phyloP scores from a whole-genome alignment of 2,329 filamentous ascomycete genomes.

The Cyphellophora europaea region DNA sequence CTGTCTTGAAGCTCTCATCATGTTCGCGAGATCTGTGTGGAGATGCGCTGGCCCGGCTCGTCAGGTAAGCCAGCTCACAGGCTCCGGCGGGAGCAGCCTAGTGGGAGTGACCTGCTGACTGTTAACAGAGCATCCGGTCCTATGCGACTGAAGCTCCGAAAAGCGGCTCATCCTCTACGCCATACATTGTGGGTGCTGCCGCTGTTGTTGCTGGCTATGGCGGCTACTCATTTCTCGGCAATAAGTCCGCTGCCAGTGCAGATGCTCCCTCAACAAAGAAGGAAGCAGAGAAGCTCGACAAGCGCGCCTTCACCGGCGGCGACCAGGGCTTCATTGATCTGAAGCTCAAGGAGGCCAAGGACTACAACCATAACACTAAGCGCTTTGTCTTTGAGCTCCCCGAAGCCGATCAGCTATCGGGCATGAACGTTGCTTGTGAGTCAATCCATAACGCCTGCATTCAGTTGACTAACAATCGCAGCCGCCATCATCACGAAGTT shows the following conservation, averaged over 20 bases:
- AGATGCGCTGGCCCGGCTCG: slow-evolving; percentile 56
- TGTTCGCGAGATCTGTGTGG: slow-evolving; percentile 60
- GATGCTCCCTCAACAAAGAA: slow-evolving; percentile 15
- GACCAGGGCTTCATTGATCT: slow-evolving; percentile 84
- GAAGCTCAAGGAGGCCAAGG: slow-evolving; percentile 67
- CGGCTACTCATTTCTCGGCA: slow-evolving; percentile 36
- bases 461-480: slow-evolving; percentile 20
- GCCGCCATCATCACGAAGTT: slow-evolving; percentile 82
- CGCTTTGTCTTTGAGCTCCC: slow-evolving; percentile 79
- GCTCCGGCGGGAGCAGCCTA: slow-evolving; percentile 3
- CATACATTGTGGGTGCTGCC: slow-evolving; percentile 36
- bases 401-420: slow-evolving; percentile 74
- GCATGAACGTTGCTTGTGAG: slow-evolving; percentile 66
- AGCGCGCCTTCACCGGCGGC: slow-evolving; percentile 63
- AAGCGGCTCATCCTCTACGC: slow-evolving; percentile 39
- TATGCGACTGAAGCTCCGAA: slow-evolving; percentile 62
- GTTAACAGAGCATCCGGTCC: slow-evolving; percentile 49
- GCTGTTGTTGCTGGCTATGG: slow-evolving; percentile 51
- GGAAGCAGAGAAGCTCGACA: slow-evolving; percentile 18
- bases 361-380: slow-evolving; percentile 92
- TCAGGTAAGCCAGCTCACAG: slow-evolving; percentile 42
- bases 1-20: slow-evolving; percentile 37
- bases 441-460: slow-evolving; percentile 13
- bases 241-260: slow-evolving; percentile 22
- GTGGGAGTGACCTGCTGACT: slow-evolving; percentile 4